A percentile compares a stretch with the other conserved stretches of the same genome.
These are phyloP conservation scores for Leptodontidium sp. DNA, from an alignment of 2,329 filamentous ascomycete genomes.

Conservation along the genomic window DNA sequence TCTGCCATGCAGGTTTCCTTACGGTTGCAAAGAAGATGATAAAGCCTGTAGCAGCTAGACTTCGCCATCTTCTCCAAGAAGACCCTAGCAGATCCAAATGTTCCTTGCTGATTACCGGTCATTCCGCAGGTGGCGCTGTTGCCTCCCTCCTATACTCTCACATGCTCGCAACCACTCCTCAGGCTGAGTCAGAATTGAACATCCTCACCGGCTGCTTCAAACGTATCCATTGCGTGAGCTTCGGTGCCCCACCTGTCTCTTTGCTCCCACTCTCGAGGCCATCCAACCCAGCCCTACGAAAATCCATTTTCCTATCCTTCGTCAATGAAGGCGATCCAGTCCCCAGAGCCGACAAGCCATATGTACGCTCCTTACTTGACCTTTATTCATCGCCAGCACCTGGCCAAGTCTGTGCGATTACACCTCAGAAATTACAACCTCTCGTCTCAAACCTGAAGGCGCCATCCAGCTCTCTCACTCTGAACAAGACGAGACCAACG, in stretches of 20 bases:
- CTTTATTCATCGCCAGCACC: conserved; percentile 67
- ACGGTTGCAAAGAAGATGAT: conserved; percentile 80
- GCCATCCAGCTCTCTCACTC: conserved; percentile 36
- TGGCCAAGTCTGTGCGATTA: conserved; percentile 29
- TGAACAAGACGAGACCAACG: conserved; percentile 36
- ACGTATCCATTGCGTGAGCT: conserved; percentile 83
- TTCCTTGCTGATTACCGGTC: conserved; percentile 83
- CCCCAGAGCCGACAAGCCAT: conserved; percentile 76
- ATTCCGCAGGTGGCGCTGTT: conserved; percentile 86
- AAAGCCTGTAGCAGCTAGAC: conserved; percentile 72
- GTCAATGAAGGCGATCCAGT: conserved; percentile 90
- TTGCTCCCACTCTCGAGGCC: conserved; percentile 73
- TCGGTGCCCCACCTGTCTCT: conserved; percentile 82
- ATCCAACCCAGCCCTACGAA: conserved; percentile 56
- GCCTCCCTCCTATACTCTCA: conserved; percentile 82
- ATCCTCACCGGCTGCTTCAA: conserved; percentile 75
- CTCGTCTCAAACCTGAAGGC: conserved; percentile 31
- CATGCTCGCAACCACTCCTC: conserved; percentile 70
- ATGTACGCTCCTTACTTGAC: conserved; percentile 76
- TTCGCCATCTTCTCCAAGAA: conserved; percentile 75
- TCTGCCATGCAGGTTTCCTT: conserved; percentile 84
- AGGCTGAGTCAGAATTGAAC: conserved; percentile 72
- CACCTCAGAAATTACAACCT: conserved; percentile 34
- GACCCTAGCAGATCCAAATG: conserved; percentile 71
- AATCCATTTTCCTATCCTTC: conserved; percentile 80